These are phyloP conservation scores for Thermomucor indicae-seudaticae DNA, from an alignment of 371 early-diverging fungal species.

Conservation along the genomic window DNA sequence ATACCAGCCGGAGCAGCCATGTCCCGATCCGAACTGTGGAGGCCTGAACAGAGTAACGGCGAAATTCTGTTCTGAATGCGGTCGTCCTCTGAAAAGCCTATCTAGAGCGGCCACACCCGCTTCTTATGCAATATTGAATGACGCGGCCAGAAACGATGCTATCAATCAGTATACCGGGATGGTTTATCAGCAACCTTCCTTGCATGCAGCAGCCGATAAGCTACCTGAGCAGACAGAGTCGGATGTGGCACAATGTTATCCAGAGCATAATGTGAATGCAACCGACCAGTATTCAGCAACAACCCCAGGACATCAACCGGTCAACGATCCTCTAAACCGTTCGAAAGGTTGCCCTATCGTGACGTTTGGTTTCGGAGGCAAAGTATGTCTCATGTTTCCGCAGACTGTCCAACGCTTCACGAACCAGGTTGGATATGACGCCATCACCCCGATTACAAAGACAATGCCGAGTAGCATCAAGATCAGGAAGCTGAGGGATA, in stretches of 20 bases:
- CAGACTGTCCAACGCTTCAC: conserved; percentile 65
- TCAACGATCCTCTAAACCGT: conserved; percentile 70
- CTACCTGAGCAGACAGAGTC: too few relatives aligned
- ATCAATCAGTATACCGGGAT: too few relatives aligned
- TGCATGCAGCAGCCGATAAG: too few relatives aligned
- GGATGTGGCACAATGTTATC: conserved; percentile 18
- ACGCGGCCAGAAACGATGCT: too few relatives aligned
- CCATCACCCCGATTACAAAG: conserved; percentile 42
- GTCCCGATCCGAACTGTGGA: conserved; percentile 55
- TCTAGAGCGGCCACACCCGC: conserved; percentile 47
- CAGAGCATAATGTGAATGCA: conserved; percentile 13
- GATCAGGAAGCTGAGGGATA: conserved; percentile 43
- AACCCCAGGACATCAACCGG: too few relatives aligned
- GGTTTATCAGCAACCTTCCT: too few relatives aligned
- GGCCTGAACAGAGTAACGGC: conserved; percentile 61
- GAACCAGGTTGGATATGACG: conserved; percentile 30
- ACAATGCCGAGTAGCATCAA: conserved; percentile 55
- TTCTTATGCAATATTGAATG: neutral
- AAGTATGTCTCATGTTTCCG: conserved; percentile 73
- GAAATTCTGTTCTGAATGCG: conserved; percentile 75
- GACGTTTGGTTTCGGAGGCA: conserved; percentile 87
- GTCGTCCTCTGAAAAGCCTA: conserved; percentile 45
- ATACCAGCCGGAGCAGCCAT: too few relatives aligned
- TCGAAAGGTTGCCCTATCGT: conserved; percentile 69
- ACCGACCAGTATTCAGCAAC: too few relatives aligned